phyloP scores from a whole-genome alignment of 1,284 basidiomycete genomes.

The Neotropicomus parvogracilis region DNA sequence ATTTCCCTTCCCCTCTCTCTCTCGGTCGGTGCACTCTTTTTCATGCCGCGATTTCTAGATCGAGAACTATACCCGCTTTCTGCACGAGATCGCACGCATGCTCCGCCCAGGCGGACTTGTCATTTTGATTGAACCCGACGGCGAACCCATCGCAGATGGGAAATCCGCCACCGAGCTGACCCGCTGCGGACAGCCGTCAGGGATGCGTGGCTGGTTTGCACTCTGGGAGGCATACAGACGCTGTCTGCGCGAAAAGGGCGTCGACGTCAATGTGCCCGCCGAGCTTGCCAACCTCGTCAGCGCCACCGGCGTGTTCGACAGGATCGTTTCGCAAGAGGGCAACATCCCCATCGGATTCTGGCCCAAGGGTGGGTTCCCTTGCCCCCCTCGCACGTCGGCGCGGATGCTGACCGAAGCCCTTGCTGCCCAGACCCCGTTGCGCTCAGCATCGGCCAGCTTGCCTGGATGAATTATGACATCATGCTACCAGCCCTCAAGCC shows the following conservation, averaged over 20 bases:
- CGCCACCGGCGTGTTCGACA: slow-evolving; percentile 47
- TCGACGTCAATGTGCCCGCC: slow-evolving; percentile 57
- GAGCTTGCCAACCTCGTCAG: slow-evolving; percentile 46
- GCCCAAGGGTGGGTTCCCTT: slow-evolving; percentile 44
- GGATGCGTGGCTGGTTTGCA: slow-evolving; percentile 53
- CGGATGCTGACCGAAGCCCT: slow-evolving; percentile 5
- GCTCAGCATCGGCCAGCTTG: slow-evolving; percentile 60
- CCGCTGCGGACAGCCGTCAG: slow-evolving; percentile 36
- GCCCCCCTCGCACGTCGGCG: slow-evolving; percentile 4
- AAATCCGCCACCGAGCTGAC: slow-evolving; percentile 38
- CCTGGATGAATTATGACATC: slow-evolving; percentile 68
- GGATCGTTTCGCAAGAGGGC: slow-evolving; percentile 47
- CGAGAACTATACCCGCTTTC: slow-evolving; percentile 53
- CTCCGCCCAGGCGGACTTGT: slow-evolving; percentile 68
- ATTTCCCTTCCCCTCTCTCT: slow-evolving; percentile 1
- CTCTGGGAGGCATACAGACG: slow-evolving; percentile 57
- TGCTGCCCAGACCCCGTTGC: slow-evolving; percentile 33
- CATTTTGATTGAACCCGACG: slow-evolving; percentile 58
- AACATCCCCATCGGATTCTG: slow-evolving; percentile 59
- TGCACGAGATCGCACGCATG: slow-evolving; percentile 58
- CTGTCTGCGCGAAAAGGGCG: slow-evolving; percentile 46
- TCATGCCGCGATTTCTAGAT: slow-evolving; percentile 41
- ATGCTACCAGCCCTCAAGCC: slow-evolving; percentile 58
- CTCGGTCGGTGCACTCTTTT: not conserved
- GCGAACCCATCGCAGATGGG: slow-evolving; percentile 46